Base-by-base conservation (phyloP, 257 asterid species). In the Mitragyna speciosa region DNA sequence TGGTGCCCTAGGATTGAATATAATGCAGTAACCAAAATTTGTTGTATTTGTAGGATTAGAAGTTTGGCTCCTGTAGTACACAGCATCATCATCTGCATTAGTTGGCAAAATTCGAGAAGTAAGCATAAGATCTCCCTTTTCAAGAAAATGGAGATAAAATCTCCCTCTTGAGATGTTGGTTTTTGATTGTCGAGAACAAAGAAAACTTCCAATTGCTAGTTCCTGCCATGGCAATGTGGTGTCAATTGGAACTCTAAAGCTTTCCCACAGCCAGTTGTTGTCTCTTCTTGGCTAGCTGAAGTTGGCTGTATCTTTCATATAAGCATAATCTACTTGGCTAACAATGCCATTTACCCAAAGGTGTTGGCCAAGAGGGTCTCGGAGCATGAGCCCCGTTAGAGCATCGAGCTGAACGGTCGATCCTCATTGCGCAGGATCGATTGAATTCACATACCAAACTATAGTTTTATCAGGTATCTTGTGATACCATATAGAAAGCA, bases 261-360 rank as follows among this genome's bases (percentile, higher is more conserved):
- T 93, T 52, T 89, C 84, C 96, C 97, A 92, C 30, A 91, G 12
- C 76, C 75, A 0, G 7, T 67, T 6, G 7, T 88, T 80, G 72
- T 81, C 85, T 3, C 28, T n/a, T 59, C 24, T n/a, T 33, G 0
- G n/a, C n/a, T n/a, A 93, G 78, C 87, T 87, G 24, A 93, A 83
- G 49, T 92, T 90, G 2, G 96, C 97, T 0, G 93, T 86, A 63
- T 93, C 90, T 15, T 89, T 90, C 84, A 93, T 10, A 28, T 68
- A 59, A 15, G 86, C 94, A 33, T 82, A 58, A 31, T 79, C 84
- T 17, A 82, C 85, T 61, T 24, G 64, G 73, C 36, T 71, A 0
- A 2, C 20, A 36, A 47, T n/a, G 16, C 70, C 69, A 15, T 85
- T 59, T 9, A 7, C 77, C 85, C 87, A 88, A 14, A 88, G 48